These are phyloP conservation scores for Zychaea mexicana DNA, from an alignment of 371 early-diverging fungal genomes.

Conservation along the genomic window DNA sequence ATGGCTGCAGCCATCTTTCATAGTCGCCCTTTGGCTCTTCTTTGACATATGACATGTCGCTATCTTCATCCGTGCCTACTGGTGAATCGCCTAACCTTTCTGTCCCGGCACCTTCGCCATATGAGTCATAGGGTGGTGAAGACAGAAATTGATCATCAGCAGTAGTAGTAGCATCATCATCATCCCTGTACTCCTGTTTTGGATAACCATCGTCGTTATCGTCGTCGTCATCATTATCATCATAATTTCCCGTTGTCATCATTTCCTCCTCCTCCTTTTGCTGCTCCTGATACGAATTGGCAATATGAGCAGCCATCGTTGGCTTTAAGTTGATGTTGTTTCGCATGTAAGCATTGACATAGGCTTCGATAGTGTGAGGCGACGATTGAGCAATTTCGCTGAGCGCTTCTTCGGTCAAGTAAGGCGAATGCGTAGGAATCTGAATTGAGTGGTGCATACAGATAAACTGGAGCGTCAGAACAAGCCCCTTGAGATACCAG, in stretches of 20 bases:
- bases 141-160: not conserved
- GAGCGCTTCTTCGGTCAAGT: slow-evolving; percentile 24
- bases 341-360: slow-evolving; percentile 22
- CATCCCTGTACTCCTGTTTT: not conserved
- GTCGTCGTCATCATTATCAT: slow-evolving; percentile 1
- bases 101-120: not conserved
- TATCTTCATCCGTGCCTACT: not conserved
- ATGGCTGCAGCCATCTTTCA: not conserved
- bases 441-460: slow-evolving; percentile 29
- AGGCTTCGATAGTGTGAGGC: slow-evolving; percentile 28
- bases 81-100: too few species aligned
- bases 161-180: not conserved
- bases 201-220: slow-evolving; percentile 2
- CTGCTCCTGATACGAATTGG: slow-evolving; percentile 3
- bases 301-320: slow-evolving; percentile 14
- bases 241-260: not conserved
- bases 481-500: slow-evolving; percentile 45
- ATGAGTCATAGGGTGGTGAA: not conserved
- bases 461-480: slow-evolving; percentile 41
- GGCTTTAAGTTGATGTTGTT: slow-evolving; percentile 21
- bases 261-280: slow-evolving; percentile 6
- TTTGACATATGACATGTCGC: not conserved
- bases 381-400: slow-evolving; percentile 20
- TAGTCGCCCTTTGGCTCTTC: not conserved
- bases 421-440: slow-evolving; percentile 26